A percentile compares a stretch with the other conserved stretches of the same genome.
Evolutionary conservation across 495 filamentous ascomycete species (phyloP).

Genomic region (Astrothelium macrocarpum): DNA sequence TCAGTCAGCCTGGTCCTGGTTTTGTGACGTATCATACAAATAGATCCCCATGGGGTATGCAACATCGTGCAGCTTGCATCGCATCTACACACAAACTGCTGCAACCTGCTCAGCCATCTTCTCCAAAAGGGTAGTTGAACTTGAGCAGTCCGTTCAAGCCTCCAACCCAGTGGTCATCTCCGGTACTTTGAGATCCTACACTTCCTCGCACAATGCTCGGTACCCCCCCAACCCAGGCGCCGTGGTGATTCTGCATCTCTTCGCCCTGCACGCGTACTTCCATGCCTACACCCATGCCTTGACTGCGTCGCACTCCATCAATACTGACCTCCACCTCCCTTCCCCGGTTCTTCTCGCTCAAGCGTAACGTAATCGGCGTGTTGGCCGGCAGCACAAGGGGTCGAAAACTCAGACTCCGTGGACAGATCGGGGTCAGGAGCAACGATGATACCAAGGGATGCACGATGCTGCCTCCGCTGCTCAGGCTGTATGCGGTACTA

Average conservation of each 20-base stretch:
- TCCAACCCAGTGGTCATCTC: slow-evolving; percentile 88
- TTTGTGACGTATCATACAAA: background rate
- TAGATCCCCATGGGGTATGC: background rate
- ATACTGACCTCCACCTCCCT: slow-evolving; percentile 81
- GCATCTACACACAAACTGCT: background rate
- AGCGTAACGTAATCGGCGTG: slow-evolving; percentile 67
- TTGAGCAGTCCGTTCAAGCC: slow-evolving; percentile 90
- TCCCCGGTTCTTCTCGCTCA: slow-evolving; percentile 75
- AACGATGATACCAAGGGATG: slow-evolving; percentile 83
- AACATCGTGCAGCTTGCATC: background rate
- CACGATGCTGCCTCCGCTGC: slow-evolving; percentile 84
- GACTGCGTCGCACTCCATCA: slow-evolving; percentile 65
- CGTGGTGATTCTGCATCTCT: slow-evolving; percentile 47
- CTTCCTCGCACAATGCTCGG: slow-evolving; percentile 55
- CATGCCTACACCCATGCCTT: slow-evolving; percentile 67
- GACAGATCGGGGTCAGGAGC: slow-evolving; percentile 87
- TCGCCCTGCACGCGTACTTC: slow-evolving; percentile 83
- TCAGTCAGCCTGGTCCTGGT: background rate
- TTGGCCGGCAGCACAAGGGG: slow-evolving; percentile 82
- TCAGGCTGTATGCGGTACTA: slow-evolving; percentile 89
- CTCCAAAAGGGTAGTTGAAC: slow-evolving; percentile 96
- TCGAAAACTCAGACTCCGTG: slow-evolving; percentile 81
- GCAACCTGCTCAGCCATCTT: slow-evolving; percentile 36
- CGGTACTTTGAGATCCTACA: slow-evolving; percentile 30
- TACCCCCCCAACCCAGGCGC: slow-evolving; percentile 54